These are phyloP conservation scores for Bathelium albidoporum DNA, from an alignment of 495 filamentous ascomycete genomes.

Conservation along the genomic window DNA sequence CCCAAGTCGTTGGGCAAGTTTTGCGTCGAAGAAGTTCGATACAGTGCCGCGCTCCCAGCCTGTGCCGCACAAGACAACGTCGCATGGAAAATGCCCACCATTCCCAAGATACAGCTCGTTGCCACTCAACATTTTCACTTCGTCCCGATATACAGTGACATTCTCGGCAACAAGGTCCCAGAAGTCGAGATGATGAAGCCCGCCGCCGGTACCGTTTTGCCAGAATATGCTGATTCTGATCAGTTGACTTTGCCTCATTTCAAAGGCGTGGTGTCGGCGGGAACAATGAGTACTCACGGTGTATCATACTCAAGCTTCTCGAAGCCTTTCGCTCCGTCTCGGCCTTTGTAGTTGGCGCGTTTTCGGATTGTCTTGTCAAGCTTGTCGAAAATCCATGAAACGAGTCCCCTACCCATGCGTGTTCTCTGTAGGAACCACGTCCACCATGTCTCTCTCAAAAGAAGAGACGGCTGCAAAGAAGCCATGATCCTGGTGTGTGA, in stretches of 20 bases:
- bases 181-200: conserved; percentile 31
- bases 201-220: conserved; percentile 30
- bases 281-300: too few relatives aligned
- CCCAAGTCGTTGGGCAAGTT: conserved; percentile 4
- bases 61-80: conserved; percentile 7
- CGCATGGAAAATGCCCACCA: conserved; percentile 3
- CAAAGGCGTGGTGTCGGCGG: too few relatives aligned
- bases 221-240: conserved; percentile 27
- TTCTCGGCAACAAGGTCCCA: conserved; percentile 31
- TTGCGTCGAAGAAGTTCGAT: neutral
- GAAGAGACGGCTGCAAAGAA: too few relatives aligned
- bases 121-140: conserved; percentile 13
- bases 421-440: too few relatives aligned
- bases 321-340: too few relatives aligned
- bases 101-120: conserved; percentile 1
- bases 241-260: neutral
- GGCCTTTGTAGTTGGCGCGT: too few relatives aligned
- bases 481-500: too few relatives aligned
- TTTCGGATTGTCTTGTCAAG: too few relatives aligned
- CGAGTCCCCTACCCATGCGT: too few relatives aligned
- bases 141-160: conserved; percentile 29
- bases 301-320: conserved; percentile 15
- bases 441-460: too few relatives aligned
- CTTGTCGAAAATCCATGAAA: too few relatives aligned
- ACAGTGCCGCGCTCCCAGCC: conserved; percentile 10